Evolutionary conservation across 2,329 filamentous ascomycete genomes (phyloP), one percentile per base, ranked within the genome.

Genomic region (Ampelomyces quisqualis): DNA sequence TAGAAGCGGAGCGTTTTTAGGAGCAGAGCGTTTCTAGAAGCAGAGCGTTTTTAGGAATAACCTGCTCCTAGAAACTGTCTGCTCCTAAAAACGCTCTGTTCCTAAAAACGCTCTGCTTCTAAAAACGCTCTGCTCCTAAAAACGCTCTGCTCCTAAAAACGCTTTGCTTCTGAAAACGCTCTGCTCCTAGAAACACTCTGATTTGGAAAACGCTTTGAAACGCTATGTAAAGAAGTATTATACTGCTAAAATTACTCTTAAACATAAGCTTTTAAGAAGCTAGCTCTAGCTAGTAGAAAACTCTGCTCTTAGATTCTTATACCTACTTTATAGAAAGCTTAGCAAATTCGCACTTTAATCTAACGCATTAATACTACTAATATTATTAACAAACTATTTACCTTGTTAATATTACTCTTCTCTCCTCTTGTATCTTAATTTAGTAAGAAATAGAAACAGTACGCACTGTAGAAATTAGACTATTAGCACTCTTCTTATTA

Each of bases 241-340:
- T 7, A 24, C n/a, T n/a, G n/a, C n/a, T n/a, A n/a, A n/a, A n/a
- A n/a, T n/a, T n/a, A n/a, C n/a, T n/a, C n/a, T n/a, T n/a, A 23
- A 23, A 6, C n/a, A 24, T 24, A 24, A n/a, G 22, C 22, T 24
- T 24, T 7, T 10, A 24, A 47, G 47, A 30, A 51, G 20, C 31
- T 39, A 26, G 47, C 43, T 47, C 44, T 34, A 34, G 31, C 23
- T 34, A 8, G 21, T 14, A 23, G 31, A 13, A 34, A 34, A 34
- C 31, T 13, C 31, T 34, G 9, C 18, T 20, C 19, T 34, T 14
- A 34, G 31, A 34, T 34, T 34, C 31, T 34, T 8, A 34, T 34
- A 34, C 19, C 23, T 34, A 7, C 31, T 34, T 20, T 34, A 13
- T 20, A 7, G 31, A 34, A 34, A 34, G 31, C 31, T 34, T 14